Conservation (phyloP, 2,329 filamentous ascomycete species). For the Daldinia eschscholtzii region DNA sequence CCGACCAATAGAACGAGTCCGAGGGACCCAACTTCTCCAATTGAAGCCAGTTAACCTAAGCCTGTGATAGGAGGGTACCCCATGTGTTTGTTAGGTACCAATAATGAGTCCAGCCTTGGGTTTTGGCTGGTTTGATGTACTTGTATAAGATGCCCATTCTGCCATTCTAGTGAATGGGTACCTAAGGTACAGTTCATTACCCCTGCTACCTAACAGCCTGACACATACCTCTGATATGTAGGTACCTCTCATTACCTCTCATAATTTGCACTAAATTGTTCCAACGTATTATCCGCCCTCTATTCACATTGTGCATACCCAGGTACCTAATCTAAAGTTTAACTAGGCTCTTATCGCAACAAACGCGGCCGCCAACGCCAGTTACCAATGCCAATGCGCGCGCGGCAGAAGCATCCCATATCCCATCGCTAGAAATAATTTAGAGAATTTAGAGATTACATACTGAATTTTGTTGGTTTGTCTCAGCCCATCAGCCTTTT, state of each 20-base stretch:
- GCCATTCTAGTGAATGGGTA: background rate
- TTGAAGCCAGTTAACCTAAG: background rate
- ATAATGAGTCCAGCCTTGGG: background rate
- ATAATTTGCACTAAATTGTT: conserved; percentile 2
- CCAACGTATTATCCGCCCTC: background rate
- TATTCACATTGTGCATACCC: background rate
- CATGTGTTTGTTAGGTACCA: conserved; percentile 1
- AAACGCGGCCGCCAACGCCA: conserved; percentile 9
- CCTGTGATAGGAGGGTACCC: conserved; percentile 1
- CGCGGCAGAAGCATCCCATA: conserved; percentile 31
- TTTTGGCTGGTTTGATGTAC: background rate
- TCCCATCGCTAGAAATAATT: conserved; percentile 27
- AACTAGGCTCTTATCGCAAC: background rate
- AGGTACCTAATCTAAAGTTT: background rate
- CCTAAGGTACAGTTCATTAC: background rate
- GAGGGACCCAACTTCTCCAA: conserved; percentile 6
- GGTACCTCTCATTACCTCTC: background rate
- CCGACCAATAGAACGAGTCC: background rate
- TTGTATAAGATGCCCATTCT: background rate
- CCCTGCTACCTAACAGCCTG: background rate
- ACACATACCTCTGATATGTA: background rate
- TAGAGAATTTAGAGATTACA: conserved; percentile 22
- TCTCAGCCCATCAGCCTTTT: conserved; percentile 10
- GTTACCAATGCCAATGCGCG: conserved; percentile 34
- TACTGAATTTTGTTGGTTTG: conserved; percentile 6